These are phyloP conservation scores for Cordyceps farinosa DNA, from an alignment of 2,329 filamentous ascomycete genomes.

Conservation along the genomic window DNA sequence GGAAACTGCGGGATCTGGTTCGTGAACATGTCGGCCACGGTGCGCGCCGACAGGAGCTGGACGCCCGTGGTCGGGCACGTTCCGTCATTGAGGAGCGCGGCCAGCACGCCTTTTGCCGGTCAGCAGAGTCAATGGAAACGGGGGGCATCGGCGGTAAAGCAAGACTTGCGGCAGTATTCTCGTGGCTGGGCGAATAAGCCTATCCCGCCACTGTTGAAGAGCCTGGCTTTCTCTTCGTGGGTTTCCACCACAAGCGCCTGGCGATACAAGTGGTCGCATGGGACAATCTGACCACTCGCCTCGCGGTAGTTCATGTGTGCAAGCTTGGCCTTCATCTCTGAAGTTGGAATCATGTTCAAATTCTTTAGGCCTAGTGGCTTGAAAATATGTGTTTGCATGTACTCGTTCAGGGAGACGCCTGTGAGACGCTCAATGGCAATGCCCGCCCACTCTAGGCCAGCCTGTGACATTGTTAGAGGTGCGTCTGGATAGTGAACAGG, in stretches of 20 bases:
- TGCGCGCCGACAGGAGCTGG: conserved; percentile 52
- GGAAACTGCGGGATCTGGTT: conserved; percentile 59
- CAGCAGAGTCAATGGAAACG: not conserved
- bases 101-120: conserved; percentile 48
- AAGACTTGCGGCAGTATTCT: conserved; percentile 54
- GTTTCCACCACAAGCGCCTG: conserved; percentile 40
- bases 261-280: conserved; percentile 49
- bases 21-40: conserved; percentile 60
- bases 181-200: conserved; percentile 57
- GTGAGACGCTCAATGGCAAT: conserved; percentile 45
- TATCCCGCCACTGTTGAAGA: conserved; percentile 59
- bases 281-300: conserved; percentile 38
- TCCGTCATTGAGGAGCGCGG: conserved; percentile 62
- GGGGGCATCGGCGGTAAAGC: not conserved
- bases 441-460: conserved; percentile 52
- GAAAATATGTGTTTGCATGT: conserved; percentile 46
- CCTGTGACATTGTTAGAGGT: conserved; percentile 31
- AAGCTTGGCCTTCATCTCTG: conserved; percentile 51
- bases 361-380: conserved; percentile 45
- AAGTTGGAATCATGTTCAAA: conserved; percentile 54
- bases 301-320: conserved; percentile 55
- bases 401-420: conserved; percentile 43
- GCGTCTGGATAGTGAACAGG: not conserved
- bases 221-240: conserved; percentile 37
- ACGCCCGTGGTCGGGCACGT: conserved; percentile 52